Evolutionary conservation across 306 rosid species (phyloP).

Genomic region (Clitoria ternatea): DNA sequence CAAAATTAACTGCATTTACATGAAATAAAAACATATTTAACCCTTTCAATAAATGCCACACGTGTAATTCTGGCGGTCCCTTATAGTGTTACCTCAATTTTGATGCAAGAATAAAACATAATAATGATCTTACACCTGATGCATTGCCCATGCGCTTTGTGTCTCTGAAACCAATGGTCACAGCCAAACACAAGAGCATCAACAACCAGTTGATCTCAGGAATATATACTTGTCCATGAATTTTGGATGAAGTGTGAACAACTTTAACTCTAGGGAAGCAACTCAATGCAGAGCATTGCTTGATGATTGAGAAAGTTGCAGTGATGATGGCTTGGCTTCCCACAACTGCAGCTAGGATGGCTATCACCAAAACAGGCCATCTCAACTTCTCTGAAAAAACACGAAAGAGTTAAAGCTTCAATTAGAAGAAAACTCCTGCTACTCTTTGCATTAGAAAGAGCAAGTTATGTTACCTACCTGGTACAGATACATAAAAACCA

Average conservation of each 20-base stretch:
- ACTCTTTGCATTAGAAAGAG: conserved; percentile 1
- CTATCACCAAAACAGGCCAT: conserved; percentile 90
- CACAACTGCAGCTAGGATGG: conserved; percentile 87
- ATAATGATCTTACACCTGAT: conserved; percentile 69
- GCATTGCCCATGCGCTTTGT: conserved; percentile 84
- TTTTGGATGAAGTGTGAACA: conserved; percentile 86
- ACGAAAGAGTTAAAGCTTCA: conserved; percentile 7
- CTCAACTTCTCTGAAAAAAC: conserved; percentile 60
- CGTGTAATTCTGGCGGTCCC: too few species aligned
- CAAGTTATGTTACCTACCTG: conserved; percentile 48
- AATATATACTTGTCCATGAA: conserved; percentile 94
- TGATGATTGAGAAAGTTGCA: conserved; percentile 90
- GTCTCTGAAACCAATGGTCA: conserved; percentile 87
- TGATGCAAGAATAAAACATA: neutral
- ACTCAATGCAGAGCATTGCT: conserved; percentile 81
- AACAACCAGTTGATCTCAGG: conserved; percentile 95
- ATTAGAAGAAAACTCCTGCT: conserved; percentile 22
- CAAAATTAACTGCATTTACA: too few species aligned
- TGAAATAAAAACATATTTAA: too few species aligned
- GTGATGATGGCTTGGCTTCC: conserved; percentile 98
- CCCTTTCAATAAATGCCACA: too few species aligned
- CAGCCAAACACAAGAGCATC: conserved; percentile 81
- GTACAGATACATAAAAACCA: conserved; percentile 89
- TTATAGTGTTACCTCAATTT: neutral
- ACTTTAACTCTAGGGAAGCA: conserved; percentile 94